Base-by-base conservation (phyloP, 148 eudicot genomes). In the Dianthus caryophyllus region DNA sequence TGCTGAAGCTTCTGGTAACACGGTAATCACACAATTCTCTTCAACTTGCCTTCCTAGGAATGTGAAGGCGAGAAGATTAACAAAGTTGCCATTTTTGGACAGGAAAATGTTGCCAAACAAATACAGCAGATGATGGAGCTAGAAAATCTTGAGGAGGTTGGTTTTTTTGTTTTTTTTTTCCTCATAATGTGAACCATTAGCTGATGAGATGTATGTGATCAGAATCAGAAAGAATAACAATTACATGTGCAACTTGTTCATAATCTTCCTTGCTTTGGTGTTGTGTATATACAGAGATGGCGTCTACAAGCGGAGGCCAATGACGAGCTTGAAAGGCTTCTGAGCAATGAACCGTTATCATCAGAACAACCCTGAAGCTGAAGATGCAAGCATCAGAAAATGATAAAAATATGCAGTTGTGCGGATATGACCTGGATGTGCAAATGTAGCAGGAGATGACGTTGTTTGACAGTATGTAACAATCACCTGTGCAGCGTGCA, bases 141-240 rank as follows among this genome's bases (percentile, higher is more conserved):
- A 67, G 99, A 90, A 84, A 88, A 88, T 77, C 93, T 94, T 44
- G 97, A 94, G 80, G 99, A 88, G 97, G 99, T 73, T n/a, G n/a
- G n/a, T n/a, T n/a, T n/a, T n/a, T n/a, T 80, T 65, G 84, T 80
- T 70, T 61, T 27, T 63, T 1, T 43, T 25, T 63, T 39, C 22
- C 50, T 26, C 14, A 26, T 13, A 24, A 44, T 24, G 18, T 31
- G 15, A 2, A 2, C 38, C 7, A 33, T 44, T 15, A 5, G 5
- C 27, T 53, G 29, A 21, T 51, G 56, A 51, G 7, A 15, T 4
- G 1, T 20, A 6, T 15, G 1, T 51, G 20, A 51, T 51, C 1
- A 7, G 4, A 49, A 46, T 4, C n/a, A 11, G 14, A 16, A 46
- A 16, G 12, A 46, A 16, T 11, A 46, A 16, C n/a, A n/a, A n/a